phyloP scores from a whole-genome alignment of 2,329 filamentous ascomycete species.

The Didymella lethalis region DNA sequence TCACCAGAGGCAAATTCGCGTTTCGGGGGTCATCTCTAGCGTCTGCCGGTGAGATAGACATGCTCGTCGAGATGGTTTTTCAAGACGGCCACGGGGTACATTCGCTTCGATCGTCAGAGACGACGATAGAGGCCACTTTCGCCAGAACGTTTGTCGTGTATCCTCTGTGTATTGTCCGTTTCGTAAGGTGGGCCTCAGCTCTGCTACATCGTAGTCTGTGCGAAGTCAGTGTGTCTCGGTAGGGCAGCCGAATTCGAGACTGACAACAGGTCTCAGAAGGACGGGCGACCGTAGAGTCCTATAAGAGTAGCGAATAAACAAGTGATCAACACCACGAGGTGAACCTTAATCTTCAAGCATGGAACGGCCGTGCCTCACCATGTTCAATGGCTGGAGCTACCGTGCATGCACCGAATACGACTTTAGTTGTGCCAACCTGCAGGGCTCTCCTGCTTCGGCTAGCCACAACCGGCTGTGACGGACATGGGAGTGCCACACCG shows the following conservation, averaged over 20 bases:
- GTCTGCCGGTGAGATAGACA: conserved; percentile 18
- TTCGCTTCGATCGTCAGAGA: conserved; percentile 2
- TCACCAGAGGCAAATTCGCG: conserved; percentile 39
- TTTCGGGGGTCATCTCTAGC: conserved; percentile 37
- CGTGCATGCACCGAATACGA: conserved; percentile 5
- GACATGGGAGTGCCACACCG: background rate
- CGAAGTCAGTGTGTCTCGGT: background rate
- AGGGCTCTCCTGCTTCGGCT: conserved; percentile 18
- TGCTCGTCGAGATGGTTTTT: conserved; percentile 8
- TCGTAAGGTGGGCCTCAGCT: background rate
- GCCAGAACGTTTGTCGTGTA: background rate
- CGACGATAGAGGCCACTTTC: background rate
- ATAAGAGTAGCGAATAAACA: conserved; percentile 9
- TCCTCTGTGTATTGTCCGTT: background rate
- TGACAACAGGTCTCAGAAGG: conserved; percentile 4
- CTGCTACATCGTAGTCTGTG: conserved; percentile 6
- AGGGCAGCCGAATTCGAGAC: background rate
- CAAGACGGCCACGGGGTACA: conserved; percentile 1
- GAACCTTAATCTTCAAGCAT: conserved; percentile 16
- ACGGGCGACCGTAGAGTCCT: conserved; percentile 2
- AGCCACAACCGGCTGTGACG: conserved; percentile 6
- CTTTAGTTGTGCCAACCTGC: conserved; percentile 6
- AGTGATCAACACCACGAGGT: conserved; percentile 7
- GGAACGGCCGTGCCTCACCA: conserved; percentile 15
- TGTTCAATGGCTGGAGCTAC: conserved; percentile 13